These are phyloP conservation scores for Hippophae rhamnoides DNA, from an alignment of 306 rosid species.

Conservation along the genomic window DNA sequence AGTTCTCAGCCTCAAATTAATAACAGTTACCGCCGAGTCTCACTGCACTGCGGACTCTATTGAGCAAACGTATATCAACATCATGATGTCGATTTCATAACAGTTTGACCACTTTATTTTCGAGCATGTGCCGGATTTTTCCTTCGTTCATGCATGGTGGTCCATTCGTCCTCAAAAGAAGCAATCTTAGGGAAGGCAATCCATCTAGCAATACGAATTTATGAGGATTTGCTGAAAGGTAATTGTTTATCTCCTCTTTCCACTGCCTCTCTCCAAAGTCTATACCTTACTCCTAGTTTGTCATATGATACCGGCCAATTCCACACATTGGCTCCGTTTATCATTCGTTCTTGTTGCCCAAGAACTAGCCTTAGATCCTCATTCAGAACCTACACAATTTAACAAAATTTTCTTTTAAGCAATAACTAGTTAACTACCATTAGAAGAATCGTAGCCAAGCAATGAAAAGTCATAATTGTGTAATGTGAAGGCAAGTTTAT, in stretches of 20 bases:
- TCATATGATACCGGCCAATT: slow-evolving; percentile 76
- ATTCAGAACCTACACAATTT: slow-evolving; percentile 49
- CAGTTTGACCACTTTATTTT: background rate
- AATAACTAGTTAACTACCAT: background rate
- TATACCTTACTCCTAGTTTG: slow-evolving; percentile 84
- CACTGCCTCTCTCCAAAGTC: slow-evolving; percentile 80
- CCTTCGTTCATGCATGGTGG: background rate
- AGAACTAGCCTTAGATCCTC: slow-evolving; percentile 81
- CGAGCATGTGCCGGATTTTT: no score
- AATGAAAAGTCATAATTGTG: background rate
- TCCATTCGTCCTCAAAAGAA: background rate
- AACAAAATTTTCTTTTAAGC: slow-evolving; percentile 2
- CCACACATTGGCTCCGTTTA: slow-evolving; percentile 72
- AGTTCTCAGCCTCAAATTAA: slow-evolving; percentile 31
- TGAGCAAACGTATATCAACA: slow-evolving; percentile 17
- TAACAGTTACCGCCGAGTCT: slow-evolving; percentile 43
- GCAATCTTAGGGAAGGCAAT: slow-evolving; percentile 2
- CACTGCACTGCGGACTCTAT: slow-evolving; percentile 6
- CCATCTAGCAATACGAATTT: slow-evolving; percentile 12
- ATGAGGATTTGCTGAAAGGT: slow-evolving; percentile 41
- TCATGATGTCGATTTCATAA: background rate
- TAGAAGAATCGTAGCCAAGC: background rate
- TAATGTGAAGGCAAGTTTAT: background rate
- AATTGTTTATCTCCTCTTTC: slow-evolving; percentile 53
- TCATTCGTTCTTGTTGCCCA: slow-evolving; percentile 90